A percentile compares a stretch with the other conserved stretches of the same genome.
Evolutionary conservation across 2,329 filamentous ascomycete species (phyloP).

Genomic region (Sarocladium brachiariae): DNA sequence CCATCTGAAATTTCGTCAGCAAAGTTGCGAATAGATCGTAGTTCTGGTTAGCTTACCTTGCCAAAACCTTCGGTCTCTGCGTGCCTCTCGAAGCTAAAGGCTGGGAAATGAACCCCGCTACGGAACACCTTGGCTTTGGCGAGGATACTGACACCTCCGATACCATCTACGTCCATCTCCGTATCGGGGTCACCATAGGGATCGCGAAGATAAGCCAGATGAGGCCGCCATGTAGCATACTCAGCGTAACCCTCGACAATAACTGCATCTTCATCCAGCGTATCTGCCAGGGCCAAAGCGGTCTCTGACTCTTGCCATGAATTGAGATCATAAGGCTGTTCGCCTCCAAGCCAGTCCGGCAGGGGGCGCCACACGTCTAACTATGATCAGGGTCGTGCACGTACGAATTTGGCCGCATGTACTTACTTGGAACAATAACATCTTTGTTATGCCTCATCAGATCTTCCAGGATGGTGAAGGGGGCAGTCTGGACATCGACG

Average conservation of each 20-base stretch:
- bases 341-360: slow-evolving; percentile 95
- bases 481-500: slow-evolving; percentile 95
- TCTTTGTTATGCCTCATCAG: slow-evolving; percentile 99
- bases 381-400: slow-evolving; percentile 20
- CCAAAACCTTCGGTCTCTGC: slow-evolving; percentile 98
- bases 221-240: slow-evolving; percentile 96
- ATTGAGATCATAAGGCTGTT: slow-evolving; percentile 97
- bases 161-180: slow-evolving; percentile 99
- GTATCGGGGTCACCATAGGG: slow-evolving; percentile 97
- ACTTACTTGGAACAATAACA: slow-evolving; percentile 94
- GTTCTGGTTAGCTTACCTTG: slow-evolving; percentile 58
- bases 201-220: slow-evolving; percentile 92
- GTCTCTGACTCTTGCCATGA: slow-evolving; percentile 99
- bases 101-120: slow-evolving; percentile 91
- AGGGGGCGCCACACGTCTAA: slow-evolving; percentile 98
- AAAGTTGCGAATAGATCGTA: slow-evolving; percentile 3
- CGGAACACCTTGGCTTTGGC: slow-evolving; percentile 95
- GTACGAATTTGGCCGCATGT: too few species aligned
- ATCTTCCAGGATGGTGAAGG: slow-evolving; percentile 93
- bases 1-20: slow-evolving; percentile 60
- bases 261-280: slow-evolving; percentile 92
- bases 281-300: slow-evolving; percentile 85
- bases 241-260: slow-evolving; percentile 99
- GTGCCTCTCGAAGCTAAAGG: slow-evolving; percentile 97
- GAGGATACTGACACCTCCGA: slow-evolving; percentile 94